Base-by-base conservation (phyloP, 2,329 filamentous ascomycete species). In the Cucurbitaria berberidis region DNA sequence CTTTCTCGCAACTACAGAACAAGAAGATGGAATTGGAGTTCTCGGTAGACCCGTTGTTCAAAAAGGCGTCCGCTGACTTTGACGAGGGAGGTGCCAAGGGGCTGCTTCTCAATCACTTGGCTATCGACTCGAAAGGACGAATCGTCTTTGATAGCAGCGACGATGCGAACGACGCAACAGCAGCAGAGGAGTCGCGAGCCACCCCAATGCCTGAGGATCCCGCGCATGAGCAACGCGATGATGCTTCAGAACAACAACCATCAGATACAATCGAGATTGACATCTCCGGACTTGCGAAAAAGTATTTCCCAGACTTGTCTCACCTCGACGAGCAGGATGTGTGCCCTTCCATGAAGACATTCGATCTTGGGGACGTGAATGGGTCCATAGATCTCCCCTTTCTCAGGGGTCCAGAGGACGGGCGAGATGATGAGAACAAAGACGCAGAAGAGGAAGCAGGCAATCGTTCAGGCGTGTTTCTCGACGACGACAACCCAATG, bases 81-180 rank as follows among this genome's bases (percentile, higher is more conserved):
- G 95, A 99, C 71, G 95, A 99, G 78, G 95, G 95, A 18, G 95
- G 95, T 51, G 95, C 95, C 51, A 99, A 98, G 76, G 95, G 95
- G 18, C 81, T 99, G 36, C 82, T 99, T 18, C 83, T 99, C 27
- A 99, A 99, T 70, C 93, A 99, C 75, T 82, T 99, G n/a, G 91
- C 93, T 70, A 97, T 99, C 60, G 95, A 99, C 74, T 85, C 86
- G 1, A 86, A 91, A 60, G 95, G 95, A 36, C 86, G 93, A 30
- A 99, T 99, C 57, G 93, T 99, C 5, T 99, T 99, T 70, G 95
- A 99, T 77, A 98, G 93, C 78, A 98, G 93, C 69, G 93, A 99
- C 73, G 95, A 98, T 73, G 80, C 80, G 15, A 80, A 82, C 51
- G 84, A 86, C 50, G 80, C 80, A 15, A 77, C 76, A 7, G 74